Percentiles rank a stretch among this genome's conserved stretches.
phyloP scores from a whole-genome alignment of 1,284 basidiomycete genomes.

The Salmacisia buchloeana region DNA sequence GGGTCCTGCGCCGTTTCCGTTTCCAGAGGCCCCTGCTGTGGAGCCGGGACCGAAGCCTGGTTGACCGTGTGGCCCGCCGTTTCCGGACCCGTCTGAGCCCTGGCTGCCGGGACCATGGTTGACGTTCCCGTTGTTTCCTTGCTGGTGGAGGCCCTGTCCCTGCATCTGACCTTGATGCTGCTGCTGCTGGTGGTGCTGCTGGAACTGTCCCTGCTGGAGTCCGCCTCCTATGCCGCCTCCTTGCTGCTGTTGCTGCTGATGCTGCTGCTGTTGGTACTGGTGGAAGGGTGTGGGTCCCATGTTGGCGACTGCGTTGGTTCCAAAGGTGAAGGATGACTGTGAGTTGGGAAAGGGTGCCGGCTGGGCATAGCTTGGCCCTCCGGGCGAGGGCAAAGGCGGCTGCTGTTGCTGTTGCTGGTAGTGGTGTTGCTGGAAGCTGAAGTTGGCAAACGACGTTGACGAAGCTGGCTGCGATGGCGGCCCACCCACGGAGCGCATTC shows the following conservation, averaged over 20 bases:
- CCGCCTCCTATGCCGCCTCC: no score
- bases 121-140: not conserved
- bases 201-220: no score
- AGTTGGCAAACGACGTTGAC: not conserved
- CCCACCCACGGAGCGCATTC: constrained; percentile 5
- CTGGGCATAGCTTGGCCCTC: not conserved
- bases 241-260: not conserved
- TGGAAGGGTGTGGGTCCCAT: constrained; percentile 7
- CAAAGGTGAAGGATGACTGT: not conserved
- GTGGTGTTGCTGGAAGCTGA: not conserved
- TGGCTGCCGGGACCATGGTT: not conserved
- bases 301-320: not conserved
- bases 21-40: constrained; percentile 34
- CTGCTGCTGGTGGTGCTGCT: not conserved
- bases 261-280: constrained; percentile 10
- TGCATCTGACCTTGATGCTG: not conserved
- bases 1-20: not conserved
- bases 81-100: no score
- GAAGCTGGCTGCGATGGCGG: not conserved
- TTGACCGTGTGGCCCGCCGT: not conserved
- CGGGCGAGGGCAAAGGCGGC: not conserved
- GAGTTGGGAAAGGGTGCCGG: constrained; percentile 1
- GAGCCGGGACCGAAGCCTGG: constrained; percentile 26
- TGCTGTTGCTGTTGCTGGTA: constrained; percentile 1
- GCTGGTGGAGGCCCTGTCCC: not conserved